These are phyloP conservation scores for Xylaria multiplex DNA, from an alignment of 2,329 filamentous ascomycete genomes.

Conservation along the genomic window DNA sequence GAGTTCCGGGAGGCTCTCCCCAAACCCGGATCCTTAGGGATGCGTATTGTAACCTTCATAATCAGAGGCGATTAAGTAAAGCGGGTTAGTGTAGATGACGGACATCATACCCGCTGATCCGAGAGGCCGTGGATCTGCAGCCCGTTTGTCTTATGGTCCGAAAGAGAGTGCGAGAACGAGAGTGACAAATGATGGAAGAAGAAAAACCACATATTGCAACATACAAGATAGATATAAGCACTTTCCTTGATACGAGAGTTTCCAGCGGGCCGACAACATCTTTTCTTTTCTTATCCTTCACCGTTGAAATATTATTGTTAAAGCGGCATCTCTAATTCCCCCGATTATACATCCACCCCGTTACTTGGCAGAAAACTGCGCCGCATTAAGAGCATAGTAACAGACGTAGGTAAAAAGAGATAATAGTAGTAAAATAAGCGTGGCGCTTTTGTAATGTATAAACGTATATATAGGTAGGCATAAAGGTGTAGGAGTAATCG, in stretches of 20 bases:
- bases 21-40: constrained; percentile 21
- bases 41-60: not conserved
- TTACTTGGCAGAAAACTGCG: too few relatives aligned
- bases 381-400: too few relatives aligned
- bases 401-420: too few relatives aligned
- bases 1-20: constrained; percentile 19
- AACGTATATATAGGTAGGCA: too few relatives aligned
- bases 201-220: not conserved
- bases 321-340: not conserved
- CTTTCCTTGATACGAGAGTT: not conserved
- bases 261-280: not conserved
- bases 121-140: not conserved
- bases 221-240: not conserved
- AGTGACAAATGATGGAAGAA: not conserved
- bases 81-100: too few relatives aligned
- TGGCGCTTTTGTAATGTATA: too few relatives aligned
- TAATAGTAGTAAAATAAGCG: too few relatives aligned
- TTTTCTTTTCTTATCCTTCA: not conserved
- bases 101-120: not conserved
- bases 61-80: too few relatives aligned
- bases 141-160: constrained; percentile 6
- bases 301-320: not conserved
- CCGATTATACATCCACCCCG: too few relatives aligned
- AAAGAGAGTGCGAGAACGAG: not conserved
- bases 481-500: too few relatives aligned